Evolutionary conservation across 306 rosid species (phyloP).

Genomic region (Adenanthera pavonina): DNA sequence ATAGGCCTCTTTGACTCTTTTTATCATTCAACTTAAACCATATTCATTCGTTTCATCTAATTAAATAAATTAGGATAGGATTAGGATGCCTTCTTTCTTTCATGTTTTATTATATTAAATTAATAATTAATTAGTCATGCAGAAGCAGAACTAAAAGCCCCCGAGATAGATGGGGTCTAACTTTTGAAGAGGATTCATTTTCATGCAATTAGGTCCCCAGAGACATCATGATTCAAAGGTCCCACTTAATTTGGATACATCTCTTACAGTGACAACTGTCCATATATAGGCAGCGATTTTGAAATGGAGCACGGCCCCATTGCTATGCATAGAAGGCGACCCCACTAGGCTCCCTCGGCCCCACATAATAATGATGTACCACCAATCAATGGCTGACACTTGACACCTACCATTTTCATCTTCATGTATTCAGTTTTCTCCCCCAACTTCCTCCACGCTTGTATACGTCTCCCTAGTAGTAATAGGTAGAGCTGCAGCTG

Average conservation of each 20-base stretch:
- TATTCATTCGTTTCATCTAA: not conserved
- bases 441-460: too few relatives aligned
- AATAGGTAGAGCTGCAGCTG: too few relatives aligned
- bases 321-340: too few relatives aligned
- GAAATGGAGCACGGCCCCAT: slow-evolving; percentile 7
- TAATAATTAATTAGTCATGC: too few relatives aligned
- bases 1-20: slow-evolving; percentile 24
- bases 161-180: not conserved
- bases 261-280: slow-evolving; percentile 18
- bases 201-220: slow-evolving; percentile 27
- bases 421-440: too few relatives aligned
- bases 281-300: slow-evolving; percentile 32
- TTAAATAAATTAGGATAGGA: not conserved
- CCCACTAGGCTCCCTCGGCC: too few relatives aligned
- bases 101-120: not conserved
- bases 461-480: too few relatives aligned
- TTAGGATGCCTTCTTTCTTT: not conserved
- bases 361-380: slow-evolving; percentile 3
- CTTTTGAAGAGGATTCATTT: not conserved
- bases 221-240: slow-evolving; percentile 13
- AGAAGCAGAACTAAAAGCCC: too few relatives aligned
- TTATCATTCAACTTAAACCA: not conserved
- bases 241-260: slow-evolving; percentile 17
- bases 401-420: not conserved
- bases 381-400: slow-evolving; percentile 24